Percentiles rank a stretch among this genome's conserved stretches.
Evolutionary conservation across 208 protist species (phyloP).

Genomic region (Acanthamoeba rhysodes): DNA sequence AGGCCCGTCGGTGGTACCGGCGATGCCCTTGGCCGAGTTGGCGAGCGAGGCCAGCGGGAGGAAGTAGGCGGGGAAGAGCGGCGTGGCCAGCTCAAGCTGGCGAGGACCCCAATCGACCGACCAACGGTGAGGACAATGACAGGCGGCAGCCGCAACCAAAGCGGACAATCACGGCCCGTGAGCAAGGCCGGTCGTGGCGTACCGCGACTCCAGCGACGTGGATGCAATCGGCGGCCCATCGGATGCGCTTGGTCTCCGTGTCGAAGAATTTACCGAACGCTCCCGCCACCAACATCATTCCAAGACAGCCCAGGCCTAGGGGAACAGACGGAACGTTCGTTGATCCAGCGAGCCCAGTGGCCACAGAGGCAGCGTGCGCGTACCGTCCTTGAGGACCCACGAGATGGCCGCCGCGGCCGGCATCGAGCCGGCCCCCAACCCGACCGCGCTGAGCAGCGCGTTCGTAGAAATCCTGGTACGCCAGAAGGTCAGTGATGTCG

Average conservation of each 20-base stretch:
- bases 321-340: not conserved
- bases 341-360: not conserved
- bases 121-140: too few relatives aligned
- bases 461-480: slow-evolving; percentile 24
- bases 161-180: too few relatives aligned
- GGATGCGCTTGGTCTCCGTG: slow-evolving; percentile 70
- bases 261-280: slow-evolving; percentile 72
- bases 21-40: slow-evolving; percentile 68
- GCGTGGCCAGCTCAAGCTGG: slow-evolving; percentile 67
- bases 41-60: slow-evolving; percentile 66
- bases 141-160: too few relatives aligned
- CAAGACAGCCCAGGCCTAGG: slow-evolving; percentile 57
- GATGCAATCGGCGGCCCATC: slow-evolving; percentile 68
- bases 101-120: not conserved
- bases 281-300: slow-evolving; percentile 65
- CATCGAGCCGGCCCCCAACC: slow-evolving; percentile 19
- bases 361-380: not conserved
- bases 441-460: slow-evolving; percentile 35
- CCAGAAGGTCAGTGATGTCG: not conserved
- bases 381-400: slow-evolving; percentile 71
- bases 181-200: too few relatives aligned
- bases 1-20: not conserved
- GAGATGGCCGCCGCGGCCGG: slow-evolving; percentile 58
- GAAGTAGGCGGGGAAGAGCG: slow-evolving; percentile 68
- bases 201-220: slow-evolving; percentile 61